Evolutionary conservation across 2,329 filamentous ascomycete genomes (phyloP), one percentile per base, ranked within the genome.

Genomic region (Curvularia spicifera): DNA sequence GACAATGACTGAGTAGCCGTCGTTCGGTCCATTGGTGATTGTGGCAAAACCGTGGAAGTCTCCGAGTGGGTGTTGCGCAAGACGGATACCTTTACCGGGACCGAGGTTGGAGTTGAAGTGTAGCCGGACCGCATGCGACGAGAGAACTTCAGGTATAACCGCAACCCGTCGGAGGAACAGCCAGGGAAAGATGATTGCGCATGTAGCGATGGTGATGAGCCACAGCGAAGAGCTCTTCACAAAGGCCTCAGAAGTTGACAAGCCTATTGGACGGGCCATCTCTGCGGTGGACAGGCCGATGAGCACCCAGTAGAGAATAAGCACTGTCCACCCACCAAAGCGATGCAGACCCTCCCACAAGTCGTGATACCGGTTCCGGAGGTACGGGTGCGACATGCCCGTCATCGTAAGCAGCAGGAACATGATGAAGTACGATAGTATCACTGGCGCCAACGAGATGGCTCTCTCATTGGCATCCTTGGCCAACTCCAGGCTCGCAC

Each of bases 121-220:
- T 13, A 95, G 83, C 45, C 89, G 85, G 29, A 91, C 80, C 47
- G 91, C 91, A 75, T 94, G 91, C 40, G 83, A 76, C 0, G 91
- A 95, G 10, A 95, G 85, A 3, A 84, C 80, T 72, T 93, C 89
- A 9, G 89, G 82, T 22, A 84, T 79, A 53, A 94, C 88, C 8
- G 81, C 76, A 28, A 91, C 86, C 65, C 86, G 88, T 56, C 89
- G 86, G 18, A 95, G 85, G 60, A 86, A 83, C 1, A 90, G 71
- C 91, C 91, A 96, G 0, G 91, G 90, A 54, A 90, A 87, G 46
- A 89, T 81, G 66, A 94, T 85, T 65, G 88, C 86, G 46, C 83
- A 72, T 1, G 90, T 91, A 47, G 87, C 86, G 37, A 86, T 73
- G 28, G 86, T 70, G 18, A 95, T 80, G 64, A 92, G 84, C 89